Base-by-base conservation (phyloP, 192 early-diverging fungal genomes). In the Powellomyces hirtus region DNA sequence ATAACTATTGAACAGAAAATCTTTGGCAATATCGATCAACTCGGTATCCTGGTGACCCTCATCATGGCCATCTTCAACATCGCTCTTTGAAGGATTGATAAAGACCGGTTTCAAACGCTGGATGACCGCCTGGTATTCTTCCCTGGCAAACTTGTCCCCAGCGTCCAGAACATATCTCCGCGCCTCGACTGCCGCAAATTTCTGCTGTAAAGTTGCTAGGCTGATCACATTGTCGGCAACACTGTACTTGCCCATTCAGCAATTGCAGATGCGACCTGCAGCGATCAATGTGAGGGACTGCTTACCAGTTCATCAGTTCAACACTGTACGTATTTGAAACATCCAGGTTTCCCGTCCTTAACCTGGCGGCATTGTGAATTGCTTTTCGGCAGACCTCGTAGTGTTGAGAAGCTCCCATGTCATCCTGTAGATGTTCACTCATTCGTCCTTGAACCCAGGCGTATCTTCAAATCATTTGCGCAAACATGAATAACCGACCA, bases 141-240 rank as follows among this genome's bases (percentile, higher is more conserved):
- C 30, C 1, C 46, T n/a, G 13, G 18, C 67, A 24, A 38, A 55
- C 58, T 42, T 55, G 27, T 26, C 40, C 5, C 16, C 57, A 10
- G 67, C 67, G 2, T 60, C 55, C 22, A 69, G 30, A 31, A 69
- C 55, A 42, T 59, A 60, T 5, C 31, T 40, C 11, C 67, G 55
- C 0, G 56, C 51, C 16, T 69, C 29, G 11, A 45, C 14, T 13
- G 44, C 62, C 22, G 44, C 42, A 13, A 50, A 31, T 49, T 64
- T 64, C 29, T 24, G 29, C 13, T 64, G 24, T 35, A 64, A 16
- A 14, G 46, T n/a, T 1, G 22, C 29, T 13, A 5, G 44, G 22
- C 44, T 64, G 6, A 64, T 26, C 6, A 29, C 62, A 30, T 49
- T 31, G 10, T 61, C 59, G 4, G 2, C 3, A 22, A 6, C 13